These are phyloP conservation scores for Pseudozyma sp. DNA, from an alignment of 1,284 basidiomycete species.

Conservation along the genomic window DNA sequence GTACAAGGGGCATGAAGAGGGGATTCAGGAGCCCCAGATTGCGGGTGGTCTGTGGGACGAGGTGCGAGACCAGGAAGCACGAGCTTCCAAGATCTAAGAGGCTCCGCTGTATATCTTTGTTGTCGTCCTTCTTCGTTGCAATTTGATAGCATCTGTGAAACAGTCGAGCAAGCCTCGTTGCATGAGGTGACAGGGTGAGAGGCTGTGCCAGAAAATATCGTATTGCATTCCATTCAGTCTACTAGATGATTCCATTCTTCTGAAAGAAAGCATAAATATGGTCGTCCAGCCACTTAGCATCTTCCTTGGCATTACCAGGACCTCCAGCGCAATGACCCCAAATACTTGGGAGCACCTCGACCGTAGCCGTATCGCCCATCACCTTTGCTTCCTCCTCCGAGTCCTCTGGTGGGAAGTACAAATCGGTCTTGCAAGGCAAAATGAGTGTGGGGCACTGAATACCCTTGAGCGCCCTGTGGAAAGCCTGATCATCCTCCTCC, in stretches of 20 bases:
- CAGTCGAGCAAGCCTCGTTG: too few relatives aligned
- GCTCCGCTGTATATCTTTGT: too few relatives aligned
- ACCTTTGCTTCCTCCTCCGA: slow-evolving; percentile 32
- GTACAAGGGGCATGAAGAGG: slow-evolving; percentile 33
- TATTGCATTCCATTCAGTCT: not conserved
- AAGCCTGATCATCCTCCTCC: slow-evolving; percentile 39
- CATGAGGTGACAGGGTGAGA: too few relatives aligned
- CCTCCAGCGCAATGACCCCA: slow-evolving; percentile 57
- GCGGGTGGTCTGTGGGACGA: slow-evolving; percentile 53
- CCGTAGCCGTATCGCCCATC: slow-evolving; percentile 34
- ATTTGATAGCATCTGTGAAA: too few relatives aligned
- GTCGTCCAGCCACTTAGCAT: slow-evolving; percentile 51
- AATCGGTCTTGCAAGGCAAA: slow-evolving; percentile 43
- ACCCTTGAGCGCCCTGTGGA: slow-evolving; percentile 36
- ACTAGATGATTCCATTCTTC: slow-evolving; percentile 28
- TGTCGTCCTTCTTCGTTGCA: too few relatives aligned
- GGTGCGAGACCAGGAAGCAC: slow-evolving; percentile 33
- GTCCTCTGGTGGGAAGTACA: slow-evolving; percentile 60
- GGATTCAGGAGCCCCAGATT: slow-evolving; percentile 28
- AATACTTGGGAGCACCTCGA: slow-evolving; percentile 52
- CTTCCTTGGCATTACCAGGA: slow-evolving; percentile 41
- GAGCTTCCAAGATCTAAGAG: slow-evolving; percentile 42
- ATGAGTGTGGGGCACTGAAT: slow-evolving; percentile 46
- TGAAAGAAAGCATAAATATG: slow-evolving; percentile 33
- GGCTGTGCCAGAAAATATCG: too few relatives aligned